Evolutionary conservation across 1,284 basidiomycete species (phyloP).

Genomic region (Cryptococcus sp.): DNA sequence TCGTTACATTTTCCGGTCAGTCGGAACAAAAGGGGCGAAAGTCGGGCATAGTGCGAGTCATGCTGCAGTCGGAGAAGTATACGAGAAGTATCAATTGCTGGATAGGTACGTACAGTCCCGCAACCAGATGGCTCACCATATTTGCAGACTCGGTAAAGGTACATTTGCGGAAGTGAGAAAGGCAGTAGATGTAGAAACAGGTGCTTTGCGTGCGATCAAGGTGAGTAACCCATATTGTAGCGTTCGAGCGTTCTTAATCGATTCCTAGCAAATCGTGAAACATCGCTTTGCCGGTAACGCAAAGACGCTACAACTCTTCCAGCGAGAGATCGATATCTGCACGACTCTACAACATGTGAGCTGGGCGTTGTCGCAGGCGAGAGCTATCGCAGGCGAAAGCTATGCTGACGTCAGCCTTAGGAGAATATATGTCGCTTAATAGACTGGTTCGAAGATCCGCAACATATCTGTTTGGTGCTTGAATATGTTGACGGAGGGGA

Average conservation of each 20-base stretch:
- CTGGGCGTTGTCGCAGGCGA: conserved; percentile 3
- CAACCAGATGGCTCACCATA: conserved; percentile 1
- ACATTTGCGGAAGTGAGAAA: conserved; percentile 54
- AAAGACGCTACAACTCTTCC: conserved; percentile 59
- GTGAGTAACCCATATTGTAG: conserved; percentile 24
- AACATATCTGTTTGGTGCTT: conserved; percentile 61
- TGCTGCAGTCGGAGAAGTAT: conserved; percentile 55
- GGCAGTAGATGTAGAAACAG: conserved; percentile 51
- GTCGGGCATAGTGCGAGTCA: conserved; percentile 14
- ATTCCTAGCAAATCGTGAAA: conserved; percentile 54
- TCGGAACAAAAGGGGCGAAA: conserved; percentile 38
- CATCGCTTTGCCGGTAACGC: conserved; percentile 54
- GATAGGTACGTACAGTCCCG: conserved; percentile 33
- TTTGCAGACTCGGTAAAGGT: conserved; percentile 49
- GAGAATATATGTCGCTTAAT: conserved; percentile 78
- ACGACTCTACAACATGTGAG: conserved; percentile 67
- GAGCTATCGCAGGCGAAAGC: not conserved
- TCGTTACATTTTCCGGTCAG: conserved; percentile 55
- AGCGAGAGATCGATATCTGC: conserved; percentile 78
- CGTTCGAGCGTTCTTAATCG: conserved; percentile 35
- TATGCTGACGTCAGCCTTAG: conserved; percentile 28
- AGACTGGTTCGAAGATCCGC: conserved; percentile 72
- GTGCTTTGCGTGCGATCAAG: conserved; percentile 51
- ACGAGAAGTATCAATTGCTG: conserved; percentile 49
- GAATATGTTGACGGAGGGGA: conserved; percentile 80